Evolutionary conservation across 1,139 yeast species (phyloP), one percentile per base, ranked within the genome.

Genomic region (Taiozyma sp.): DNA sequence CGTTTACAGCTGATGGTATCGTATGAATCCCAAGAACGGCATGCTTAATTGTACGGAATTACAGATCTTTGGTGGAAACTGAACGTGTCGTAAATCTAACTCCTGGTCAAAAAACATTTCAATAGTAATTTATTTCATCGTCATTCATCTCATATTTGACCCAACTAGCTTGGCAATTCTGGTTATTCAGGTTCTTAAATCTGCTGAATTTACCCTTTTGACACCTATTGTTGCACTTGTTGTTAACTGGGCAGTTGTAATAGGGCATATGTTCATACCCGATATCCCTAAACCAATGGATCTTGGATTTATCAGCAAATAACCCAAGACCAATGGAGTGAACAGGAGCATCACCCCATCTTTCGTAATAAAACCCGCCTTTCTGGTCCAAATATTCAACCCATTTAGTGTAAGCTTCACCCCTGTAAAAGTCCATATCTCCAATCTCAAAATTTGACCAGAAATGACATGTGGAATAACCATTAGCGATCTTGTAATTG

Each of bases 341-440:
- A 1, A 88, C 91, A 0, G 96, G 96, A 0, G 96, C 96, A 68
- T 88, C 96, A 1, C 96, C 96, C 96, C 96, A 88, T 52, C 96
- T 69, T 65, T 88, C 96, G 61, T 88, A 88, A 64, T 86, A 88
- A 62, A 88, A 88, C 4, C 90, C 90, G 14, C 96, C 95, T 0
- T 82, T 68, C 5, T 73, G 58, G 56, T 88, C 95, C 42, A 88
- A 70, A 62, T 75, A 69, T 46, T 84, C 73, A 56, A 84, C 80
- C 83, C 88, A 88, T 21, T 72, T 70, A 42, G 72, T 69, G 64
- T 88, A 88, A 1, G 87, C 80, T 54, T 84, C 81, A 22, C 77
- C 69, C 43, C 96, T 70, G 69, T 75, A 87, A 59, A 88, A 88
- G 58, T 87, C 89, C 85, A 88, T 78, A 59, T 86, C 85, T 24